Conservation (phyloP, 176 grass and related monocot species). For the Oropetium thomaeum region DNA sequence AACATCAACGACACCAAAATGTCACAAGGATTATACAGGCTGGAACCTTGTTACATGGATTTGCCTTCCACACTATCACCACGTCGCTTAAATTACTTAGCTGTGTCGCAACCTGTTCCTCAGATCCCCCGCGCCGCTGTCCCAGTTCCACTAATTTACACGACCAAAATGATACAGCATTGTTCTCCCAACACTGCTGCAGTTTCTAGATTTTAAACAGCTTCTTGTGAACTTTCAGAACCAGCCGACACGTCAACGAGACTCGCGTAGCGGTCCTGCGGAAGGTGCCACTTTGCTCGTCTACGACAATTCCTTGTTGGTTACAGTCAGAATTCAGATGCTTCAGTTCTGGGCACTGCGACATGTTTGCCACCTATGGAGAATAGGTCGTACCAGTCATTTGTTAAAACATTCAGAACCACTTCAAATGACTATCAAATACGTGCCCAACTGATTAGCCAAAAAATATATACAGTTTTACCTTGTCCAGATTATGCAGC, state of each 20-base stretch:
- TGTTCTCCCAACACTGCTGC: background rate
- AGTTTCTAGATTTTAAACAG: constrained; percentile 68
- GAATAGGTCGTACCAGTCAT: background rate
- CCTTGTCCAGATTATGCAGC: constrained; percentile 69
- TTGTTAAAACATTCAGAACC: background rate
- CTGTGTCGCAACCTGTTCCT: background rate
- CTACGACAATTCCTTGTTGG: constrained; percentile 12
- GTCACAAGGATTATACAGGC: too few relatives aligned
- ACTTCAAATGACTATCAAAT: background rate
- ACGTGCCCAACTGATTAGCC: background rate
- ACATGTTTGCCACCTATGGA: constrained; percentile 60
- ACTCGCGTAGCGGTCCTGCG: constrained; percentile 54
- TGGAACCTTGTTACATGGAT: too few relatives aligned
- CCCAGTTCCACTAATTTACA: background rate
- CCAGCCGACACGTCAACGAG: constrained; percentile 79
- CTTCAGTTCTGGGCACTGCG: constrained; percentile 45
- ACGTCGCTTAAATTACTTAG: background rate
- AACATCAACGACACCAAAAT: too few relatives aligned
- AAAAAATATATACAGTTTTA: constrained; percentile 13
- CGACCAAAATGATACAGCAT: background rate
- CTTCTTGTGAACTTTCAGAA: constrained; percentile 80
- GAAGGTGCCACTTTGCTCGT: constrained; percentile 43
- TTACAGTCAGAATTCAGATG: constrained; percentile 1
- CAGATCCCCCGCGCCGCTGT: too few relatives aligned
- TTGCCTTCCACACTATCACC: background rate